phyloP scores from a whole-genome alignment of 306 rosid genomes.

The Glycine soja region DNA sequence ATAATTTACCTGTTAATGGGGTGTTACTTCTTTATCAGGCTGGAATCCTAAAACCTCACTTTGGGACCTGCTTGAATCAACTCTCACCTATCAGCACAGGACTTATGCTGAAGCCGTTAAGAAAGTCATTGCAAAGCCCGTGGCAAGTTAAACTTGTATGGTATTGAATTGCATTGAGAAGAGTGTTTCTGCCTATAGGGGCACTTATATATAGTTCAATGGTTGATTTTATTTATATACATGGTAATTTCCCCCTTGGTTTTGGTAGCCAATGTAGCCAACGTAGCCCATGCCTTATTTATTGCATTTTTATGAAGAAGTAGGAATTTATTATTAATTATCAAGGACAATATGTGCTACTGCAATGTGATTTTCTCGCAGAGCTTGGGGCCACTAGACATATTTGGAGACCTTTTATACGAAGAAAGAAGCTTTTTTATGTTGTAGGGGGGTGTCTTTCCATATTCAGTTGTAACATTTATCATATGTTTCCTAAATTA shows the following conservation, averaged over 20 bases:
- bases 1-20: conserved; percentile 9
- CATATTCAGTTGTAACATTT: conserved; percentile 50
- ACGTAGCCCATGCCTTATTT: conserved; percentile 41
- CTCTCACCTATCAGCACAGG: conserved; percentile 92
- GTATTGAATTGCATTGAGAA: conserved; percentile 34
- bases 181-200: conserved; percentile 44
- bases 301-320: conserved; percentile 45
- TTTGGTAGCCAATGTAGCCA: conserved; percentile 37
- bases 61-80: conserved; percentile 91
- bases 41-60: conserved; percentile 95
- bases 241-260: conserved; percentile 41
- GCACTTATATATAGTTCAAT: conserved; percentile 43
- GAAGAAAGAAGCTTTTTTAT: conserved; percentile 43
- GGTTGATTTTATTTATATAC: conserved; percentile 48
- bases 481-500: conserved; percentile 36
- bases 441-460: conserved; percentile 36
- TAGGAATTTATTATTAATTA: conserved; percentile 34
- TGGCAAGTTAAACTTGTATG: conserved; percentile 57
- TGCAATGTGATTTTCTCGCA: conserved; percentile 43
- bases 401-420: conserved; percentile 48
- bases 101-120: conserved; percentile 88
- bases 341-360: conserved; percentile 38
- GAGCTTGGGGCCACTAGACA: conserved; percentile 47
- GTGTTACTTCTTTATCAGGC: conserved; percentile 53
- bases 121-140: conserved; percentile 73